Percentiles rank a stretch among this genome's conserved stretches.
Conservation (phyloP, 2,329 filamentous ascomycete genomes). For the Calonectria hawksworthii region DNA sequence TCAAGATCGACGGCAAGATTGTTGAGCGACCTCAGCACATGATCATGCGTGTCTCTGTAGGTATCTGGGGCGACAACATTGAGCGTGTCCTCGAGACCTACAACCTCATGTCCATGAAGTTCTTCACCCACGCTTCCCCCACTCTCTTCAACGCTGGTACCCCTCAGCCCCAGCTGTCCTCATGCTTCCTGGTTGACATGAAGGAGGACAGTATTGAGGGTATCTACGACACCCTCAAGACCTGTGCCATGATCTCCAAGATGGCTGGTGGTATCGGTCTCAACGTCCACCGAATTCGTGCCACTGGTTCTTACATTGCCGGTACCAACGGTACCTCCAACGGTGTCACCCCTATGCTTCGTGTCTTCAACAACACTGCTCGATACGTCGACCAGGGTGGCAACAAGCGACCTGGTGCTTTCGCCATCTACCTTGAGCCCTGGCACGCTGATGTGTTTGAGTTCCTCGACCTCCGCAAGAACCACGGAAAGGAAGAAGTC, state of each 20-base stretch:
- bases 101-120: conserved; percentile 98
- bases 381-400: conserved; percentile 99
- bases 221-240: conserved; percentile 99
- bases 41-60: conserved; percentile 99
- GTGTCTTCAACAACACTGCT: conserved; percentile 99
- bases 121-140: conserved; percentile 97
- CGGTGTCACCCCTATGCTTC: conserved; percentile 96
- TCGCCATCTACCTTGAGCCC: conserved; percentile 98
- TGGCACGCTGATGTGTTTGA: conserved; percentile 99
- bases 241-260: conserved; percentile 99
- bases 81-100: conserved; percentile 98
- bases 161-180: conserved; percentile 93
- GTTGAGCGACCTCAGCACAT: conserved; percentile 98
- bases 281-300: conserved; percentile 96
- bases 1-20: conserved; percentile 95
- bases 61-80: conserved; percentile 95
- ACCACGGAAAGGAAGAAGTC: conserved; percentile 98
- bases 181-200: conserved; percentile 99
- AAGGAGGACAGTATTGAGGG: conserved; percentile 99
- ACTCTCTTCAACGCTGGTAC: conserved; percentile 99
- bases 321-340: conserved; percentile 99
- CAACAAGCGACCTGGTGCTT: conserved; percentile 98
- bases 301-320: conserved; percentile 97
- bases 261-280: conserved; percentile 98
- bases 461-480: conserved; percentile 98